These are phyloP conservation scores for Penicillium goetzii DNA, from an alignment of 495 filamentous ascomycete genomes.

Conservation along the genomic window DNA sequence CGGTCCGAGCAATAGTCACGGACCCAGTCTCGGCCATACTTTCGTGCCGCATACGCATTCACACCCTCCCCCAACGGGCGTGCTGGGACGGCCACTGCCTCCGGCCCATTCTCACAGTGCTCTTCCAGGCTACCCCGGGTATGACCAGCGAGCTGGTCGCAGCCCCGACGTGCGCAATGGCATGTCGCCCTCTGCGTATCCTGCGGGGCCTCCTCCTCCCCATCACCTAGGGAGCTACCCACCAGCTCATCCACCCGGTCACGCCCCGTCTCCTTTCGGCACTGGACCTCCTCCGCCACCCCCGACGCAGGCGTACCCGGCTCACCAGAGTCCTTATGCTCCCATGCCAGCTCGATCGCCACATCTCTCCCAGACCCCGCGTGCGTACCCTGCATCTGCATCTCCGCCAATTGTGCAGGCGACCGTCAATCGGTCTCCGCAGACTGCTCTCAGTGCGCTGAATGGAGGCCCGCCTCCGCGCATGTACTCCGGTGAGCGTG, in stretches of 20 bases:
- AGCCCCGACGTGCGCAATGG: constrained; percentile 43
- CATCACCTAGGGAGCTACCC: constrained; percentile 42
- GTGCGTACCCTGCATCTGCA: constrained; percentile 50
- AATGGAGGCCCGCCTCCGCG: constrained; percentile 44
- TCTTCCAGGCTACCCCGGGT: constrained; percentile 31
- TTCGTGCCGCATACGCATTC: constrained; percentile 40
- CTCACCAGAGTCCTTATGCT: constrained; percentile 50
- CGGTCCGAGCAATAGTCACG: constrained; percentile 2
- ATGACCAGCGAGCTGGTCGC: constrained; percentile 39
- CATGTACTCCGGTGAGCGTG: constrained; percentile 43
- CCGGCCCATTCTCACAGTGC: constrained; percentile 33
- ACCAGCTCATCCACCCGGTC: constrained; percentile 36
- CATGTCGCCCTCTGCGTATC: constrained; percentile 38
- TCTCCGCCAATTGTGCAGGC: constrained; percentile 51
- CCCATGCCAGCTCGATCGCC: constrained; percentile 45
- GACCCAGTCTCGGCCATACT: constrained; percentile 9
- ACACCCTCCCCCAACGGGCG: constrained; percentile 23
- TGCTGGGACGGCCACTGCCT: constrained; percentile 40
- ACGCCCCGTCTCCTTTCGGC: constrained; percentile 39
- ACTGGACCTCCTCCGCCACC: constrained; percentile 46
- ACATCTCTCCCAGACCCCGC: constrained; percentile 43
- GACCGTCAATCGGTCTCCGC: constrained; percentile 48
- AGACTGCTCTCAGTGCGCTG: constrained; percentile 43
- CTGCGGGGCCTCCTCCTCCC: constrained; percentile 28
- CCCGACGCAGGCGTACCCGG: constrained; percentile 40